These are phyloP conservation scores for Colletotrichum chrysophilum DNA, from an alignment of 2,329 filamentous ascomycete genomes.

Conservation along the genomic window DNA sequence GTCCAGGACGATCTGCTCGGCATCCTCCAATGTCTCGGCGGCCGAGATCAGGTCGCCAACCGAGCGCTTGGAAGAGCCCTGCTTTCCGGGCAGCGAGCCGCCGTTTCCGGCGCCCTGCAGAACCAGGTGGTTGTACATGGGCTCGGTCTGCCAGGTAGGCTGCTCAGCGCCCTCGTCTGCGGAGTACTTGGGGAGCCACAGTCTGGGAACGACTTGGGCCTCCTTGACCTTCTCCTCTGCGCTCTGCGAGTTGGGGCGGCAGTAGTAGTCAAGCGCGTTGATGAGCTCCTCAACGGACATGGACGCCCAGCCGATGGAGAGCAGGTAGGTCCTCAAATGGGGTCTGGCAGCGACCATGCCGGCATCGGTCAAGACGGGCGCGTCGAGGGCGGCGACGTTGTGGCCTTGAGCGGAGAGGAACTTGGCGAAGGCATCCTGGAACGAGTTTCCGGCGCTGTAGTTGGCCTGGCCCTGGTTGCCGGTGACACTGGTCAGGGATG, in stretches of 20 bases:
- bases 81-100: not conserved
- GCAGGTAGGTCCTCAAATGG: slow-evolving; percentile 23
- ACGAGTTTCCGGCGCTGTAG: slow-evolving; percentile 49
- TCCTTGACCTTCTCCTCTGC: not conserved
- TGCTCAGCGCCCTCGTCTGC: slow-evolving; percentile 7
- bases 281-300: slow-evolving; percentile 7
- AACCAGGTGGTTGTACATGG: slow-evolving; percentile 6
- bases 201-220: not conserved
- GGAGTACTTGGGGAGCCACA: slow-evolving; percentile 14
- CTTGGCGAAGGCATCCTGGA: slow-evolving; percentile 45
- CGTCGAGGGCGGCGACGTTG: slow-evolving; percentile 52
- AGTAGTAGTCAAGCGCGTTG: slow-evolving; percentile 1
- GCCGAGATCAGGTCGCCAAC: not conserved
- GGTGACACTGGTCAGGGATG: slow-evolving; percentile 30
- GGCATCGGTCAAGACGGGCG: slow-evolving; percentile 55
- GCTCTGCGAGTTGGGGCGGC: not conserved
- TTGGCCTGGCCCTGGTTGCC: slow-evolving; percentile 43
- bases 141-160: slow-evolving; percentile 7
- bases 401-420: slow-evolving; percentile 43
- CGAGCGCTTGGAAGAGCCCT: not conserved
- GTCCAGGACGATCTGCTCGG: not conserved
- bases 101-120: not conserved
- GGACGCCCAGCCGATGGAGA: slow-evolving; percentile 6
- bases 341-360: slow-evolving; percentile 55
- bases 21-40: not conserved